Evolutionary conservation across 306 rosid species (phyloP), one percentile per base, ranked within the genome.

Genomic region (Castanea sativa): DNA sequence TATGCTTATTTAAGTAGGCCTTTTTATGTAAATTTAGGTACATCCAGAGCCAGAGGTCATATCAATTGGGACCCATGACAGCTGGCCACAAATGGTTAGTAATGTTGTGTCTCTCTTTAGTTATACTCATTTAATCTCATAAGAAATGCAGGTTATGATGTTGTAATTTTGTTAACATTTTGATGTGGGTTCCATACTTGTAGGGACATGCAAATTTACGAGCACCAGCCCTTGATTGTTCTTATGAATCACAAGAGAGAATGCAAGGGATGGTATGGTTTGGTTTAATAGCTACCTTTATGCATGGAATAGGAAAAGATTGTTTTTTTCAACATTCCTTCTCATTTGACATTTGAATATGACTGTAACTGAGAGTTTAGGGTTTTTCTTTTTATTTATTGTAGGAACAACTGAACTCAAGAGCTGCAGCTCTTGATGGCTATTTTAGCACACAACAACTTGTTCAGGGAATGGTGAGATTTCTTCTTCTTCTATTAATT

Each of bases 11-110:
- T 79, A 21, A 55, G 51, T 41, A 41, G 55, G 55, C 72, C 12
- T 59, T 68, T 49, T 56, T 69, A 25, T 64, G 35, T 64, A 78
- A 71, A 55, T 33, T 27, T 76, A 87, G 88, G 78, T 73, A 21
- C 68, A 73, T 20, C 43, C 74, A 38, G 87, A 76, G 58, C 80
- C 86, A 38, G 78, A 81, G 72, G 60, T 33, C 75, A 30, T 69
- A 23, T 61, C 65, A 41, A 69, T 76, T 57, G 80, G 74, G 71
- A 76, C 52, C 69, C 86, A 76, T 33, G 84, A 76, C 55, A 75
- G 76, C 90, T 87, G 90, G 88, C 86, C 76, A 73, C 80, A 63
- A 72, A 21, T 81, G 88, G 86, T 87, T 55, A 69, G 86, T 67
- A 59, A 58, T 73, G 29, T 56, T 18, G n/a, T 71, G 12, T 27